Evolutionary conservation across 2,329 filamentous ascomycete genomes (phyloP), one percentile per base, ranked within the genome.

Genomic region (Aspergillus terreus): DNA sequence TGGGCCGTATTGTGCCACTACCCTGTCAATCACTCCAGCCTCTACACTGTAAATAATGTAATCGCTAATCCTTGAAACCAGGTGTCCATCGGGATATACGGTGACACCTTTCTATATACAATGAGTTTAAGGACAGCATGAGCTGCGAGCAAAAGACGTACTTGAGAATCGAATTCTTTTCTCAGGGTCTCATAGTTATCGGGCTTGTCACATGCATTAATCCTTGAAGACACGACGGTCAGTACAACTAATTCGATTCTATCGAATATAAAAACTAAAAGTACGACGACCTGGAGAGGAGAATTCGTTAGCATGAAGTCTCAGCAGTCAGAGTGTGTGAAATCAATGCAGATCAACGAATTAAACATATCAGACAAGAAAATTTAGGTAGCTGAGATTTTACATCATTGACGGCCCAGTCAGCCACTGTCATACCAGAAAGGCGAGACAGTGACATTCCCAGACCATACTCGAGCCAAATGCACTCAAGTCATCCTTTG

Each of bases 401-500:
- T 87, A 95, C 92, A 96, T 96, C 92, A 96, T 83, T 82, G 92
- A 95, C 86, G 83, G 82, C 79, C 77, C 77, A 77, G 78, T 71
- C 73, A 76, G 71, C 61, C 69, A 68, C 63, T 64, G 76, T 75
- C 76, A 76, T 74, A 79, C 87, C 90, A 92, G 82, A 87, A 96
- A 85, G 88, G 86, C 79, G 75, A 77, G 75, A 78, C 78, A 78
- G 78, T 74, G 74, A 50, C 66, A 73, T 70, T 77, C 75, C 77
- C 79, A 77, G 75, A 78, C 84, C 84, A 91, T 95, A 82, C 92
- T 97, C 92, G 90, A 97, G 92, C 92, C 92, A 97, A 97, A 97
- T 97, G 92, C 92, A 92, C 92, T 97, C 92, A 92, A 90, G 92
- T 97, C 92, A 97, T 97, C 92, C 95, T 91, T 71, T 62, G 72